A percentile compares a stretch with the other conserved stretches of the same genome.
Conservation (phyloP, 768 basidiomycete species). For the Candolleomyces eurysporus region DNA sequence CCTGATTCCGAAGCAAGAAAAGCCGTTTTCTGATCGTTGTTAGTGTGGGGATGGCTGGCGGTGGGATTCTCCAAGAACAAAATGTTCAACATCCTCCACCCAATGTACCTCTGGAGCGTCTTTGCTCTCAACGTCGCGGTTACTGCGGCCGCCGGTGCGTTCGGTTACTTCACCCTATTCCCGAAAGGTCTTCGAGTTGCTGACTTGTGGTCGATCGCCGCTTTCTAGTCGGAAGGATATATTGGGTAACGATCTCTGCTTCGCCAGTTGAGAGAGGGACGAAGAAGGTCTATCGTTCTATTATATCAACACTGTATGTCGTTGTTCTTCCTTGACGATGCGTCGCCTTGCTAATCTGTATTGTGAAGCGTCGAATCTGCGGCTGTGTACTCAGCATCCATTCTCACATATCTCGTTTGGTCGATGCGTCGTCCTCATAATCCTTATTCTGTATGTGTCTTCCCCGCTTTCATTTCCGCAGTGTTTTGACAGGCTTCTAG, state of each 20-base stretch:
- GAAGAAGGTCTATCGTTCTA: conserved; percentile 8
- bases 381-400: conserved; percentile 21
- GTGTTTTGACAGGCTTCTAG: conserved; percentile 5
- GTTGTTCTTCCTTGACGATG: background rate
- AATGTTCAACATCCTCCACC: background rate
- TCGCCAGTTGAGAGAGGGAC: conserved; percentile 2
- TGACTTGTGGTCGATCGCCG: background rate
- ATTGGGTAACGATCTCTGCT: conserved; percentile 7
- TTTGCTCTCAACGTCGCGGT: conserved; percentile 12
- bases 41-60: conserved; percentile 13
- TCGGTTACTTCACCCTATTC: background rate
- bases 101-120: conserved; percentile 11
- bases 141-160: conserved; percentile 10
- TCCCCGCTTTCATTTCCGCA: background rate
- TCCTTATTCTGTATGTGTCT: conserved; percentile 11
- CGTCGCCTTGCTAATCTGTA: background rate
- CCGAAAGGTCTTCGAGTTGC: background rate
- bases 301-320: conserved; percentile 6
- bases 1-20: background rate
- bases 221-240: conserved; percentile 4
- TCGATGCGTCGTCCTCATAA: conserved; percentile 4
- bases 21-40: background rate
- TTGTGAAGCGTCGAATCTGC: conserved; percentile 24
- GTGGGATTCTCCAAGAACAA: conserved; percentile 1
- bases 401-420: conserved; percentile 18